Conservation (phyloP, 306 rosid genomes). For the Erythrophleum fordii region DNA sequence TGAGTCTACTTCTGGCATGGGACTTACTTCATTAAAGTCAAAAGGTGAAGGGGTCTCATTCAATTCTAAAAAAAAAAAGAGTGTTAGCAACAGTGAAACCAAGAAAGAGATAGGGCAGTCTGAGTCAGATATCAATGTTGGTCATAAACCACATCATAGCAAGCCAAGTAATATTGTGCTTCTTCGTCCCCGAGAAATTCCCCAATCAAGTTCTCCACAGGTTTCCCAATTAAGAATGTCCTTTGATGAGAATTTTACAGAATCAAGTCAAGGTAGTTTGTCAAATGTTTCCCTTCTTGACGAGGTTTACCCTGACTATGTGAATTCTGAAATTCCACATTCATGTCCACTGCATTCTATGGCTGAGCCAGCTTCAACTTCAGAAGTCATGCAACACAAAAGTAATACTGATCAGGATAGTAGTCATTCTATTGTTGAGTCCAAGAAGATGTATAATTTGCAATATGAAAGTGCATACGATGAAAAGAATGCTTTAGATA, state of each 20-base stretch:
- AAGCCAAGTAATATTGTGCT: conserved; percentile 47
- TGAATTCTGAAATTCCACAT: conserved; percentile 54
- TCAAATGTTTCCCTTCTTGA: conserved; percentile 60
- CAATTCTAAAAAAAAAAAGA: conserved; percentile 39
- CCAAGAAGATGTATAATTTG: conserved; percentile 45
- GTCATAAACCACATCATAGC: conserved; percentile 34
- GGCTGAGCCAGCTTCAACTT: conserved; percentile 36
- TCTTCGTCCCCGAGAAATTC: conserved; percentile 52
- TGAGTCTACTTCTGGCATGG: conserved; percentile 36
- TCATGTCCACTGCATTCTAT: conserved; percentile 49
- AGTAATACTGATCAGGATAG: conserved; percentile 33
- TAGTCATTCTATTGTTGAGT: conserved; percentile 45
- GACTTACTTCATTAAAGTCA: conserved; percentile 42
- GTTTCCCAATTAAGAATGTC: conserved; percentile 49
- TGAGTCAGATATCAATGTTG: conserved; percentile 39
- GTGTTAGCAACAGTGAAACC: conserved; percentile 42
- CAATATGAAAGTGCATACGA: conserved; percentile 36
- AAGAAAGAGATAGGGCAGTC: conserved; percentile 44
- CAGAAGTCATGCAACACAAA: conserved; percentile 37
- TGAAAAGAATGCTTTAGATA: conserved; percentile 40
- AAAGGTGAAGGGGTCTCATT: conserved; percentile 44
- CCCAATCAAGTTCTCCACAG: conserved; percentile 49
- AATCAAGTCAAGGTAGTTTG: conserved; percentile 52
- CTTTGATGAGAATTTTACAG: conserved; percentile 50
- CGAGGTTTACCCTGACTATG: conserved; percentile 42